Evolutionary conservation across 2,329 filamentous ascomycete species (phyloP).

Genomic region (Alternaria sp.): DNA sequence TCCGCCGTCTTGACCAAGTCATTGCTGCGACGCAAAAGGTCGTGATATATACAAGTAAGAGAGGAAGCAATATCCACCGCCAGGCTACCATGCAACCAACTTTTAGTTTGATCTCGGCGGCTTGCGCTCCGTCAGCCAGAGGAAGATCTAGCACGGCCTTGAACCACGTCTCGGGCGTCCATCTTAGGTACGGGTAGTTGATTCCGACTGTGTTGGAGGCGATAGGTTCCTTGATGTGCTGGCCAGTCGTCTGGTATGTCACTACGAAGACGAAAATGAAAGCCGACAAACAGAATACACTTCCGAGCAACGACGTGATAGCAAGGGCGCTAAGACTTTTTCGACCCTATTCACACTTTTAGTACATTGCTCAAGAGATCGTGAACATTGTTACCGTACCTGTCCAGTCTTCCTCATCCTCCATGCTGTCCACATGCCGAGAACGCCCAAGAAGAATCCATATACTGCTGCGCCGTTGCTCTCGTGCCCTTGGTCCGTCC

Average conservation of each 20-base stretch:
- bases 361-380: not conserved
- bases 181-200: constrained; percentile 32
- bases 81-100: constrained; percentile 40
- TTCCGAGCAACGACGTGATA: constrained; percentile 37
- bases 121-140: constrained; percentile 19
- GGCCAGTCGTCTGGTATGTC: constrained; percentile 36
- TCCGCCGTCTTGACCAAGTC: constrained; percentile 30
- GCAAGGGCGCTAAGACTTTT: constrained; percentile 45
- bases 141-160: constrained; percentile 40
- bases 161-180: constrained; percentile 45
- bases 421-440: constrained; percentile 39
- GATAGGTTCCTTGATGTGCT: constrained; percentile 28
- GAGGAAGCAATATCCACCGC: constrained; percentile 42
- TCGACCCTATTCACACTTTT: constrained; percentile 18
- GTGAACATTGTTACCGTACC: not conserved
- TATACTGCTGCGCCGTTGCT: constrained; percentile 41
- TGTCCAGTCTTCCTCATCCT: constrained; percentile 19
- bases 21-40: constrained; percentile 22
- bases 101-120: constrained; percentile 24
- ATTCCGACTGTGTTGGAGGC: constrained; percentile 24
- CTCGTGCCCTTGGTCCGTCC: constrained; percentile 39
- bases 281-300: constrained; percentile 38
- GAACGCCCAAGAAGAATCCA: constrained; percentile 40
- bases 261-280: constrained; percentile 40
- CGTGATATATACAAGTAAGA: constrained; percentile 32